Base-by-base conservation (phyloP, 441 rosid genomes). In the Lepidium campestre region DNA sequence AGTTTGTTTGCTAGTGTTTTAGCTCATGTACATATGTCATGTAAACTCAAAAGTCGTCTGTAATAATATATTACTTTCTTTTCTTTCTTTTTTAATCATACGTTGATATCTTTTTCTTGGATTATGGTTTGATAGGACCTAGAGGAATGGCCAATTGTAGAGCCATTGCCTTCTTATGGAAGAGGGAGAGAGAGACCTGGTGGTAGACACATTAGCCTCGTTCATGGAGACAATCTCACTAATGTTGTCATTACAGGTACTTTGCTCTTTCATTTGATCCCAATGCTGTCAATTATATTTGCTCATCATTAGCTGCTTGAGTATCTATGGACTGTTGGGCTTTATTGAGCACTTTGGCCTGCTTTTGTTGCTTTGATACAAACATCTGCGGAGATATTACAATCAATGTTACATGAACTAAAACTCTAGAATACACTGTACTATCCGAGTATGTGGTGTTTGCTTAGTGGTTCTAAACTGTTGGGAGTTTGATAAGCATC, bases 141-240 rank as follows among this genome's bases (percentile, higher is more conserved):
- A 10, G 67, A 75, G 31, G 99, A 94, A 68, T 93, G 99, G 99
- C 99, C 97, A 14, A 70, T 93, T 29, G 72, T 93, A 65, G 85
- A 83, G 75, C 86, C 99, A 11, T 75, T 93, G 75, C 97, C 96
- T 76, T 93, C 99, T 61, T 91, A 93, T 81, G 98, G 98, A 80
- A 86, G 97, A 79, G 98, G 98, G 65, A 85, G 98, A 69, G 98
- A 93, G 78, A 87, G 97, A 76, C 66, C 78, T 75, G 97, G 98
- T 59, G 96, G 86, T 68, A 85, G 98, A 67, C 96, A 93, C 70
- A 86, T 87, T 63, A 93, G 98, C 78, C 96, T 93, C 72, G 85
- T 93, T 71, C 97, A 93, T 75, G 98, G 98, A 59, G 77, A 93
- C 70, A 88, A 87, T 22, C 89, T 93, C 61, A 60, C 77, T 19